Conservation (phyloP, 495 filamentous ascomycete species). For the Neurospora tetraspora region DNA sequence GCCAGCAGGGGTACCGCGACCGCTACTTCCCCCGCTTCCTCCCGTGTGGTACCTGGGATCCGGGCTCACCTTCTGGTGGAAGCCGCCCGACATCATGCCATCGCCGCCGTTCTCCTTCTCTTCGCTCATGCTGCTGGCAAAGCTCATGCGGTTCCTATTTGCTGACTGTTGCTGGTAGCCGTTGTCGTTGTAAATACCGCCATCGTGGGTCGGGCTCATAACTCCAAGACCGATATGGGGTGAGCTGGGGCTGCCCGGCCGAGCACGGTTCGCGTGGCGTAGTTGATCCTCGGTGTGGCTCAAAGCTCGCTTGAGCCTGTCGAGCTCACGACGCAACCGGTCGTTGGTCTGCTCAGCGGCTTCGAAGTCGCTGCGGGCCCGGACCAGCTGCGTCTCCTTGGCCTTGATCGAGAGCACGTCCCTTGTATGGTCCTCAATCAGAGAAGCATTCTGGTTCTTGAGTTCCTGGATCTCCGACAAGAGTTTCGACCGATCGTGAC, state of each 20-base stretch:
- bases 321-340: conserved; percentile 78
- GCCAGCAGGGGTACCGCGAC: conserved; percentile 45
- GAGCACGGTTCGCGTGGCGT: conserved; percentile 25
- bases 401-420: conserved; percentile 94
- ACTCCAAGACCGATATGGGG: conserved; percentile 20
- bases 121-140: conserved; percentile 62
- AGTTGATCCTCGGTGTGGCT: conserved; percentile 33
- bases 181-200: conserved; percentile 47
- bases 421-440: conserved; percentile 94
- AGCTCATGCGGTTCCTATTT: conserved; percentile 49
- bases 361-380: conserved; percentile 83
- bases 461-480: conserved; percentile 76
- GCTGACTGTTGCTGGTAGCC: conserved; percentile 22
- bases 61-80: conserved; percentile 45
- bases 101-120: conserved; percentile 66
- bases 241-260: conserved; percentile 32
- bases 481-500: conserved; percentile 61
- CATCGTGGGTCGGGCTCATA: conserved; percentile 36
- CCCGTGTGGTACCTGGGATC: conserved; percentile 30
- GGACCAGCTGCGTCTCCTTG: conserved; percentile 93
- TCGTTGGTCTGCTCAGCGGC: conserved; percentile 74
- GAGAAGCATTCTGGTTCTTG: conserved; percentile 87
- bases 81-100: conserved; percentile 20
- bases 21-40: conserved; percentile 41
- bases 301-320: conserved; percentile 75